A percentile compares a stretch with the other conserved stretches of the same genome.
phyloP scores from a whole-genome alignment of 108 stramenopile species.

The Bacterosira constricta region DNA sequence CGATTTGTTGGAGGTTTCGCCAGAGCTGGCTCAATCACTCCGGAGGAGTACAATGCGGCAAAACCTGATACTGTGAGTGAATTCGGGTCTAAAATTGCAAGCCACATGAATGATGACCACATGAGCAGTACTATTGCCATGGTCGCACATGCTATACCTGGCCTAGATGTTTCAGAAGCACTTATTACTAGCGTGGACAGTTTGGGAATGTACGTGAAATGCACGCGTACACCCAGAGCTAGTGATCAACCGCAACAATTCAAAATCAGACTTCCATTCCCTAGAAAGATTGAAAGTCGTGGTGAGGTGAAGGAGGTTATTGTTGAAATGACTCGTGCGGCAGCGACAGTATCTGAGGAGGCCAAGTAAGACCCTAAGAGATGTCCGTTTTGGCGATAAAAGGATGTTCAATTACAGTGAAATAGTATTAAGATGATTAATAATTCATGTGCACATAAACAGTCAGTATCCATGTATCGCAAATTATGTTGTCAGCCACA shows the following conservation, averaged over 20 bases:
- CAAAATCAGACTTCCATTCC: conserved; percentile 86
- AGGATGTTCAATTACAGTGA: too few relatives aligned
- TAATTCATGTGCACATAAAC: too few relatives aligned
- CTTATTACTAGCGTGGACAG: conserved; percentile 90
- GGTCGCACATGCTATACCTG: conserved; percentile 80
- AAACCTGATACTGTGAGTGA: conserved; percentile 82
- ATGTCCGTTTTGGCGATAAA: too few relatives aligned
- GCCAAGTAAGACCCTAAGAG: too few relatives aligned
- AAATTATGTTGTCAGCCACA: too few relatives aligned
- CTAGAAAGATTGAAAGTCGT: conserved; percentile 60
- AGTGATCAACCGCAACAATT: conserved; percentile 78
- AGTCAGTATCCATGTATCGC: too few relatives aligned
- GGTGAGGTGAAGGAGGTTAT: conserved; percentile 82
- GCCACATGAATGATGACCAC: conserved; percentile 98
- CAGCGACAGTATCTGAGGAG: too few relatives aligned
- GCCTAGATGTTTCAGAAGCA: conserved; percentile 76
- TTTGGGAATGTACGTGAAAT: conserved; percentile 92
- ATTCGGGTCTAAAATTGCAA: conserved; percentile 79
- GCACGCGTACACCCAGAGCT: conserved; percentile 71
- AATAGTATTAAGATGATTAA: too few relatives aligned
- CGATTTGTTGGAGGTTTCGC: conserved; percentile 97
- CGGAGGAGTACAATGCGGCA: conserved; percentile 82
- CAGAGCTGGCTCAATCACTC: conserved; percentile 81
- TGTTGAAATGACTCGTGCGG: conserved; percentile 83
- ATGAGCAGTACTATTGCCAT: conserved; percentile 84